Evolutionary conservation across 495 filamentous ascomycete species (phyloP), one percentile per base, ranked within the genome.

Genomic region (Podospora pseudopauciseta): DNA sequence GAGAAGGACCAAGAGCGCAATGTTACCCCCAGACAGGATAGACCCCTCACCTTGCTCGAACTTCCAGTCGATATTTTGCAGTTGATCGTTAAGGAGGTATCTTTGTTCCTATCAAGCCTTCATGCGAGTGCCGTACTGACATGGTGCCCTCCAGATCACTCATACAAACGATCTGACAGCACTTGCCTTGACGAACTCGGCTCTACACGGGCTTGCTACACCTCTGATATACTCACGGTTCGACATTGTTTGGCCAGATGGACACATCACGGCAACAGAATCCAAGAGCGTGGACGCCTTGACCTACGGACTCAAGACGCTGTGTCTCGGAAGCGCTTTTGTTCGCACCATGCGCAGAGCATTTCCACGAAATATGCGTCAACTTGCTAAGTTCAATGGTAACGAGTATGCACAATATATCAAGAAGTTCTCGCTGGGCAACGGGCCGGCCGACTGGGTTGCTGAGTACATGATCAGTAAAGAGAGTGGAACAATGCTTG

Each of bases 161-260:
- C 89, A 94, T 70, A 94, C 91, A 16, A 96, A 93, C 74, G 93
- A 97, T 74, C 83, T 97, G 63, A 92, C 91, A 0, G 89, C 92
- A 16, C 81, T 97, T 32, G 92, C 93, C 6, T 81, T 93, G 60
- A 92, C 92, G 39, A 92, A 93, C 79, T 94, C 92, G 19, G 86
- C 89, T n/a, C 85, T 98, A 16, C 91, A 97, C 79, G 80, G 82
- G 55, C 83, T 98, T 57, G 88, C 91, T 0, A 90, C 94, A 18
- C 92, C 93, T 11, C 87, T 90, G 65, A 96, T 98, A 73, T 98
- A 98, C 76, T 91, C 91, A 1, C 88, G 92, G 28, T 97, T 98
- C 76, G 92, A 97, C 75, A 97, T 97, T 68, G 90, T 95, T 54
- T 98, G 94, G 94, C 94, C 94, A 0, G 92, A 96, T 70, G 86